These are phyloP conservation scores for Hypoxylon trugodes DNA, from an alignment of 495 filamentous ascomycete genomes.

Conservation along the genomic window DNA sequence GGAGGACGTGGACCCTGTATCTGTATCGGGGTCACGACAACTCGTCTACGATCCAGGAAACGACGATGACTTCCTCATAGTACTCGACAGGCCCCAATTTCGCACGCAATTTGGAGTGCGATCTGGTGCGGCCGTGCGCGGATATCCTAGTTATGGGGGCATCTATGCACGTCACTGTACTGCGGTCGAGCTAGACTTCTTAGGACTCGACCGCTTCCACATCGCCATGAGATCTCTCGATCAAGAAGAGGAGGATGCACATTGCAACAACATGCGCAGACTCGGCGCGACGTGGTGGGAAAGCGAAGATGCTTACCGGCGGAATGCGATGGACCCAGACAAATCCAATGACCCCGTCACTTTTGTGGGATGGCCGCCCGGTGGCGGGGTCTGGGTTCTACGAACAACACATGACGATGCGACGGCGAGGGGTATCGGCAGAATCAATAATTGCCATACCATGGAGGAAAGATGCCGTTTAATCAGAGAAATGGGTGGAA, in stretches of 20 bases:
- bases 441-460: constrained; percentile 34
- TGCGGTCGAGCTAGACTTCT: constrained; percentile 36
- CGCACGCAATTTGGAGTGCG: constrained; percentile 28
- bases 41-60: constrained; percentile 21
- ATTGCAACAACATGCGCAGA: constrained; percentile 38
- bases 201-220: constrained; percentile 31
- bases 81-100: constrained; percentile 28
- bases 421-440: constrained; percentile 23
- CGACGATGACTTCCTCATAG: constrained; percentile 26
- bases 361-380: constrained; percentile 32
- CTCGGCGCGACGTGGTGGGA: constrained; percentile 39
- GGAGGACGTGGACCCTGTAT: not conserved
- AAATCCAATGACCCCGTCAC: constrained; percentile 21
- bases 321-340: constrained; percentile 19
- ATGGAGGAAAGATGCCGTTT: constrained; percentile 44
- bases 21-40: constrained; percentile 7
- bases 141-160: constrained; percentile 37
- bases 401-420: constrained; percentile 28
- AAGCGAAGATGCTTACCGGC: constrained; percentile 30
- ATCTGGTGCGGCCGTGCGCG: constrained; percentile 31
- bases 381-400: constrained; percentile 37
- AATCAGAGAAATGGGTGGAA: constrained; percentile 39
- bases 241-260: constrained; percentile 32
- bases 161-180: constrained; percentile 34
- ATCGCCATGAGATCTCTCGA: constrained; percentile 28